Conservation (phyloP, 305 asterid species). For the Plantago lanceolata region DNA sequence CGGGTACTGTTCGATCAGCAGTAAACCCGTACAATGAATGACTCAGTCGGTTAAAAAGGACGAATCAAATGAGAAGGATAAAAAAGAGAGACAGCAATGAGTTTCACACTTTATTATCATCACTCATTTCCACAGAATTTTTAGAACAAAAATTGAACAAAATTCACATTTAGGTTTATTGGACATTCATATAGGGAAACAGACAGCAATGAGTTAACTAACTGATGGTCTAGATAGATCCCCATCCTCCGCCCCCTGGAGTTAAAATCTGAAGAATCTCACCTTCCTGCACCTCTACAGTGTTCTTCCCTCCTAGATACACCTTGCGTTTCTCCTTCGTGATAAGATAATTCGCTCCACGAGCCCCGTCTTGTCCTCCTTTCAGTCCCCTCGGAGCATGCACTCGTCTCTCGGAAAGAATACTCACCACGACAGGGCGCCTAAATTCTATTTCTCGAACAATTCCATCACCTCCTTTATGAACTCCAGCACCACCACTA, state of each 20-base stretch:
- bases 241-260: constrained; percentile 99
- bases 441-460: constrained; percentile 81
- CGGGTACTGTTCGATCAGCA: no score
- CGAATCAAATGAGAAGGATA: no score
- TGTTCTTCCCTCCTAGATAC: constrained; percentile 87
- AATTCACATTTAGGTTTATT: not conserved
- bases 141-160: no score
- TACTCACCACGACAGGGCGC: constrained; percentile 67
- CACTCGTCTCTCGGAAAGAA: constrained; percentile 91
- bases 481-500: constrained; percentile 77
- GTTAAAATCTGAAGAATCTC: constrained; percentile 80
- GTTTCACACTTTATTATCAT: not conserved
- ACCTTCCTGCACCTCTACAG: constrained; percentile 72
- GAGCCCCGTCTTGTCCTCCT: constrained; percentile 74
- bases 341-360: constrained; percentile 74
- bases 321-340: constrained; percentile 55
- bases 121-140: no score
- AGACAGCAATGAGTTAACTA: no score
- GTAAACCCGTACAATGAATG: no score
- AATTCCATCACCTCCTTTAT: constrained; percentile 86
- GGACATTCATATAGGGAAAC: not conserved
- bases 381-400: constrained; percentile 84
- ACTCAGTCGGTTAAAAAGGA: no score
- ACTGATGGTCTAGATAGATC: constrained; percentile 24
- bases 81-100: no score